phyloP scores from a whole-genome alignment of 164 flowering plant species.

The Euptelea pleiosperma region DNA sequence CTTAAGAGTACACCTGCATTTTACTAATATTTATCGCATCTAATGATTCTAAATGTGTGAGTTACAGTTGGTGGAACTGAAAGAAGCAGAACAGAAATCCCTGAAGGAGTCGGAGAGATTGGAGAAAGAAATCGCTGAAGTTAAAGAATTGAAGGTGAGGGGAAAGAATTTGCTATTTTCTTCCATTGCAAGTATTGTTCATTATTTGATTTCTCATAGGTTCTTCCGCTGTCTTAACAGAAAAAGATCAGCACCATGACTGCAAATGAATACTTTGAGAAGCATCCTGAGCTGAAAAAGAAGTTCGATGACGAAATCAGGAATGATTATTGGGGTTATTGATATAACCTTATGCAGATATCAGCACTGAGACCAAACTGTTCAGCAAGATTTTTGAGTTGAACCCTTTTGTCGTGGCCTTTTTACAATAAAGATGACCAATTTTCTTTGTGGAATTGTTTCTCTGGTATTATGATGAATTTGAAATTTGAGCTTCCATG shows the following conservation, averaged over 20 bases:
- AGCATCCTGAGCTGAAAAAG: conserved; percentile 92
- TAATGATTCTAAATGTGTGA: conserved; percentile 5
- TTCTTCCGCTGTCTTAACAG: conserved; percentile 33
- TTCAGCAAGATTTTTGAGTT: conserved; percentile 5
- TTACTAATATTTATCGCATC: neutral
- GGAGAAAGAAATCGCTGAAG: conserved; percentile 88
- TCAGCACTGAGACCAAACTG: neutral
- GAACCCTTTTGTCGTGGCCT: neutral
- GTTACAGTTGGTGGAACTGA: conserved; percentile 73
- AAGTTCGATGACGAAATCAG: conserved; percentile 93
- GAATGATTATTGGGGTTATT: conserved; percentile 96
- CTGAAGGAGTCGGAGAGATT: conserved; percentile 80
- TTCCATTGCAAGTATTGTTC: neutral
- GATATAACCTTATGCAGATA: conserved; percentile 11
- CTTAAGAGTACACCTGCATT: neutral
- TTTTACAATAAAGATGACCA: conserved; percentile 11
- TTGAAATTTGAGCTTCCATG: neutral
- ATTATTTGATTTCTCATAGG: conserved; percentile 1
- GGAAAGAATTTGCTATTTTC: neutral
- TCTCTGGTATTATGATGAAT: neutral
- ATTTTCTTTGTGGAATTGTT: neutral
- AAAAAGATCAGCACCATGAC: conserved; percentile 89
- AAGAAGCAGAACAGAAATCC: conserved; percentile 84
- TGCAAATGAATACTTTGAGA: conserved; percentile 86
- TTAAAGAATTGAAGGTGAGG: conserved; percentile 82